Conservation (phyloP, 208 protist genomes). For the Acanthamoeba healyi region DNA sequence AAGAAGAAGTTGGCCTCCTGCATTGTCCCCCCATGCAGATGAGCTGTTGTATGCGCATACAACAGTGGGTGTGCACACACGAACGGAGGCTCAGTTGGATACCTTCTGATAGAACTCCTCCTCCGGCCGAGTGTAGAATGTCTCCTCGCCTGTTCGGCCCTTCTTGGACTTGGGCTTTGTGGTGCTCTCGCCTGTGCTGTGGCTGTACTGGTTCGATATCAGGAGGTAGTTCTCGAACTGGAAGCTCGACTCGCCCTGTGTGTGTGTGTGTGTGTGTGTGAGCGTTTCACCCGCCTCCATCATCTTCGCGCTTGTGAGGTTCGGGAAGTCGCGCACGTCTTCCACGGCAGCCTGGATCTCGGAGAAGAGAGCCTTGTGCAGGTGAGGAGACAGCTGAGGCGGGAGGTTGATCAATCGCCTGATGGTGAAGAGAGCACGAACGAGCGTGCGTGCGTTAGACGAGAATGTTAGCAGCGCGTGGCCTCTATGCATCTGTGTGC, state of each 20-base stretch:
- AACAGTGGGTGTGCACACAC: no score
- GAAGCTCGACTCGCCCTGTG: conserved; percentile 14
- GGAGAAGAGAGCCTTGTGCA: conserved; percentile 24
- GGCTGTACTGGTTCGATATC: not conserved
- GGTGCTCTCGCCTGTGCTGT: conserved; percentile 16
- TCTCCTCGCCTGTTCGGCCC: conserved; percentile 14
- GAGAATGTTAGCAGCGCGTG: no score
- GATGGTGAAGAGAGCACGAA: not conserved
- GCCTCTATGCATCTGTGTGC: no score
- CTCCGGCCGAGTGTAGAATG: not conserved
- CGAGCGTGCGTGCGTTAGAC: not conserved
- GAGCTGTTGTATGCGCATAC: no score
- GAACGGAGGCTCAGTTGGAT: no score
- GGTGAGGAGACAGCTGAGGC: conserved; percentile 33
- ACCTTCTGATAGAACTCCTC: conserved; percentile 45
- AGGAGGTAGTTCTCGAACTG: conserved; percentile 52
- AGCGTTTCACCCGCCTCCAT: no score
- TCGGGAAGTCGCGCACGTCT: not conserved
- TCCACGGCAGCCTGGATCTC: conserved; percentile 26
- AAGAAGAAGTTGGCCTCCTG: conserved; percentile 34
- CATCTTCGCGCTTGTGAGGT: not conserved
- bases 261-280: not conserved
- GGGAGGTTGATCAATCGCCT: conserved; percentile 40
- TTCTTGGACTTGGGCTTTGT: conserved; percentile 24
- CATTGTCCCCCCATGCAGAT: not conserved